phyloP scores from a whole-genome alignment of 2,329 filamentous ascomycete genomes.

The Pyrenophora seminiperda region DNA sequence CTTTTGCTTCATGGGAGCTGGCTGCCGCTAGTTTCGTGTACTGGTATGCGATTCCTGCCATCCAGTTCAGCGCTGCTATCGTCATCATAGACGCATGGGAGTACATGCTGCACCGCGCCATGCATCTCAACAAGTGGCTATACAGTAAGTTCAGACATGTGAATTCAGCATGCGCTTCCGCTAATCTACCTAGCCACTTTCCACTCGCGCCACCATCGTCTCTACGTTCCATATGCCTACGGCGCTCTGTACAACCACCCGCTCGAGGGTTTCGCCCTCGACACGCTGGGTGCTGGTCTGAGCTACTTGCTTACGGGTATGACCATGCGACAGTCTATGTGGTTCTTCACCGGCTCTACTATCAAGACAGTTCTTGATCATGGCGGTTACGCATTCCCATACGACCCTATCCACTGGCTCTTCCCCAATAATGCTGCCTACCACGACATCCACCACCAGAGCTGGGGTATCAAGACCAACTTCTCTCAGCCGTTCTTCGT shows the following conservation, averaged over 20 bases:
- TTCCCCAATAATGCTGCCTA: slow-evolving; percentile 96
- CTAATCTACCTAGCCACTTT: slow-evolving; percentile 67
- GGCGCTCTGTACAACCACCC: slow-evolving; percentile 97
- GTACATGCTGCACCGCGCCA: slow-evolving; percentile 93
- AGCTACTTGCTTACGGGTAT: slow-evolving; percentile 81
- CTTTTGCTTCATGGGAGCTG: slow-evolving; percentile 85
- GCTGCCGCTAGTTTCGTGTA: slow-evolving; percentile 76
- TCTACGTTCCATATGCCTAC: slow-evolving; percentile 97
- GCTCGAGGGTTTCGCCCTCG: slow-evolving; percentile 88
- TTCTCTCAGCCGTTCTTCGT: slow-evolving; percentile 93
- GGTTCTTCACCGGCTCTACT: slow-evolving; percentile 86
- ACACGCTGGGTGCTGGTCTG: slow-evolving; percentile 84
- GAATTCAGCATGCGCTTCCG: background rate
- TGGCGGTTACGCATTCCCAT: slow-evolving; percentile 94
- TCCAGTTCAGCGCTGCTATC: slow-evolving; percentile 79
- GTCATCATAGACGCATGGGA: slow-evolving; percentile 93
- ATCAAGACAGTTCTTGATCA: slow-evolving; percentile 98
- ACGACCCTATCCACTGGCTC: slow-evolving; percentile 88
- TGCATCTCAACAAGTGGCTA: slow-evolving; percentile 97
- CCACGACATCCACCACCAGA: slow-evolving; percentile 98
- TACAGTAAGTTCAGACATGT: slow-evolving; percentile 70
- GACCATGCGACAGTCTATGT: slow-evolving; percentile 84
- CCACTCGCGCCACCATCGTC: slow-evolving; percentile 92
- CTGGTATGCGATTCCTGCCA: slow-evolving; percentile 72
- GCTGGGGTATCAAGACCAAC: slow-evolving; percentile 98